Percentiles rank a stretch among this genome's conserved stretches.
Evolutionary conservation across 768 basidiomycete species (phyloP).

Genomic region (Cytidiella melzeri): DNA sequence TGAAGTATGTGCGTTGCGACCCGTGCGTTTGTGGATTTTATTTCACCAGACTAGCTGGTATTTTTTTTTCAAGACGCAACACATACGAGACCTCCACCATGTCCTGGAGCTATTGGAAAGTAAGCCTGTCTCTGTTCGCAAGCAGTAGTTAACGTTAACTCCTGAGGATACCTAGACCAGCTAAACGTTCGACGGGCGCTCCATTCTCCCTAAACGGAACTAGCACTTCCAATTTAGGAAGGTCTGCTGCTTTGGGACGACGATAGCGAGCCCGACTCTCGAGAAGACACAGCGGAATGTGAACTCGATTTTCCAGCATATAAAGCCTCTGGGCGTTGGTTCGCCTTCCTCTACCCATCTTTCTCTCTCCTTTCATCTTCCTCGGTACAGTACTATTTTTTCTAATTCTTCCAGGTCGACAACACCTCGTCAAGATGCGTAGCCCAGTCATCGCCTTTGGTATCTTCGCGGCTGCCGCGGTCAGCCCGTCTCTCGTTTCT

Average conservation of each 20-base stretch:
- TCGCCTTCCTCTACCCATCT: slow-evolving; percentile 2
- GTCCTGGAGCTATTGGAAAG: too few relatives aligned
- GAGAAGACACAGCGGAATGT: slow-evolving; percentile 11
- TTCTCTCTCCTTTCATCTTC: slow-evolving; percentile 3
- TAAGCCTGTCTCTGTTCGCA: too few relatives aligned
- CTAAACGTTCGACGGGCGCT: too few relatives aligned
- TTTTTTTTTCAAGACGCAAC: too few relatives aligned
- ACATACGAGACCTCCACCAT: too few relatives aligned
- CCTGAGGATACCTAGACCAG: too few relatives aligned
- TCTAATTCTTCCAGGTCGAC: slow-evolving; percentile 5
- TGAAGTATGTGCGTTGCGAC: too few relatives aligned
- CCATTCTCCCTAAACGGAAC: too few relatives aligned
- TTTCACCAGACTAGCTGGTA: too few relatives aligned
- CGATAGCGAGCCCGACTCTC: slow-evolving; percentile 3
- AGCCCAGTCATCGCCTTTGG: slow-evolving; percentile 19
- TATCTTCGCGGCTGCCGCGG: slow-evolving; percentile 18
- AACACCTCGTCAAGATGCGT: slow-evolving; percentile 14
- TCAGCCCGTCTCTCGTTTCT: slow-evolving; percentile 8
- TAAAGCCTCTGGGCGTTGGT: not conserved
- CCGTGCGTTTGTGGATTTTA: too few relatives aligned
- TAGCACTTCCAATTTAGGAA: not conserved
- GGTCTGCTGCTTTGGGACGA: slow-evolving; percentile 1
- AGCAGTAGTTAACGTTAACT: too few relatives aligned
- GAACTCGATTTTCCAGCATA: slow-evolving; percentile 6
- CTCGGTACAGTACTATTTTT: slow-evolving; percentile 13